These are phyloP conservation scores for Stemphylium beticola DNA, from an alignment of 2,329 filamentous ascomycete species.

Conservation along the genomic window DNA sequence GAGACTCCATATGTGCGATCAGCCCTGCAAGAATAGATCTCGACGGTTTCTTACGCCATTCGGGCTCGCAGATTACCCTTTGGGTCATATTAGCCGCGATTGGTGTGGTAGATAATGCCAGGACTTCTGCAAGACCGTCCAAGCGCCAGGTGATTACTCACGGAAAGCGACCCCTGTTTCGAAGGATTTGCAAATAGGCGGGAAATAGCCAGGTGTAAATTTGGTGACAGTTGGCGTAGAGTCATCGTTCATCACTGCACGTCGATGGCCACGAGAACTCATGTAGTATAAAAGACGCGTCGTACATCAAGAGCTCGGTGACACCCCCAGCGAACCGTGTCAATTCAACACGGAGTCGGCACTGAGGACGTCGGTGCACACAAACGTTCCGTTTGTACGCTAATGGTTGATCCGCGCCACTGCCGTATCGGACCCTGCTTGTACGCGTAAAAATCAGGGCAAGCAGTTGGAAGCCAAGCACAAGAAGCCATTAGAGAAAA, in stretches of 20 bases:
- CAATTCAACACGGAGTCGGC: background rate
- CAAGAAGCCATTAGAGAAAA: background rate
- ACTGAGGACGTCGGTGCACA: conserved; percentile 14
- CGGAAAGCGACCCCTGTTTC: background rate
- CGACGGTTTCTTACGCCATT: conserved; percentile 33
- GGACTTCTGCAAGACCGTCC: conserved; percentile 11
- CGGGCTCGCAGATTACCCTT: conserved; percentile 14
- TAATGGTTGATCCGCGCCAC: conserved; percentile 22
- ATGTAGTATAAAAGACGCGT: conserved; percentile 4
- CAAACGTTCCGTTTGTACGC: conserved; percentile 8
- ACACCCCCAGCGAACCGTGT: background rate
- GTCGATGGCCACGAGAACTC: conserved; percentile 1
- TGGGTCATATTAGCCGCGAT: conserved; percentile 20
- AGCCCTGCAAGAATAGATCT: conserved; percentile 22
- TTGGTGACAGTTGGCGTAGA: conserved; percentile 17
- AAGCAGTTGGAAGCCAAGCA: background rate
- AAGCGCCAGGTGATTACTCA: conserved; percentile 34
- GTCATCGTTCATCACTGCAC: background rate
- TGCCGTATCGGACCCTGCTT: conserved; percentile 13
- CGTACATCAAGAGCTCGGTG: conserved; percentile 1
- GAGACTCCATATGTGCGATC: conserved; percentile 38
- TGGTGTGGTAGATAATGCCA: conserved; percentile 12
- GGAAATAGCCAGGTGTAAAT: conserved; percentile 7
- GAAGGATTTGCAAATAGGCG: conserved; percentile 18
- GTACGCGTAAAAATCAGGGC: conserved; percentile 1